Conservation (phyloP, 306 rosid genomes). For the Pyrus bretschneideri region DNA sequence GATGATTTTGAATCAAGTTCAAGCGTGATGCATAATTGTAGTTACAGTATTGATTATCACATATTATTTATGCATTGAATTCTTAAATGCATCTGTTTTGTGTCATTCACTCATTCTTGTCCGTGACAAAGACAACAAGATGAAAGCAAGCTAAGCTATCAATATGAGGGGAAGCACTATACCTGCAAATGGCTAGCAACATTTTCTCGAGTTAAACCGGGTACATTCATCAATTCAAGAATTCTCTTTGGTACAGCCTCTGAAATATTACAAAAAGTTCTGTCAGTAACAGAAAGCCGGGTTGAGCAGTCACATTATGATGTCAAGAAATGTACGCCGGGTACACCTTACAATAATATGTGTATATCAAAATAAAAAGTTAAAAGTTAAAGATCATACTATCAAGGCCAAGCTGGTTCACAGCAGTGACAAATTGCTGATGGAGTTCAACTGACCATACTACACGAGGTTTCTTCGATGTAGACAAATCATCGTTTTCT, state of each 20-base stretch:
- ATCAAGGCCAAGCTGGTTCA: constrained; percentile 54
- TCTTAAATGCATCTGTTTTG: background rate
- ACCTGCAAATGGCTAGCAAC: constrained; percentile 85
- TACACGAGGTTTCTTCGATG: constrained; percentile 51
- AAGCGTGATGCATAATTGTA: background rate
- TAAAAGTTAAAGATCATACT: constrained; percentile 42
- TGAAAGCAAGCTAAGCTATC: background rate
- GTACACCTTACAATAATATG: background rate
- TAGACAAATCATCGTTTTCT: constrained; percentile 40
- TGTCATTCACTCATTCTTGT: background rate
- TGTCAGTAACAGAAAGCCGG: constrained; percentile 6
- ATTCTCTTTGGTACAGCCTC: constrained; percentile 72
- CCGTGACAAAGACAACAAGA: background rate
- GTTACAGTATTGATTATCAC: background rate
- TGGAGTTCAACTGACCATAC: constrained; percentile 59
- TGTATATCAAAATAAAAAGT: background rate
- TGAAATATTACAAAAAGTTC: constrained; percentile 26
- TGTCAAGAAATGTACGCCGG: background rate
- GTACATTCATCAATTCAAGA: constrained; percentile 55
- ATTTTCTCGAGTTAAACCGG: constrained; percentile 54
- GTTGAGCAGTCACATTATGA: background rate
- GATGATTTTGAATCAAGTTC: background rate
- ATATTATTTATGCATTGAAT: background rate
- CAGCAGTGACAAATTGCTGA: constrained; percentile 41
- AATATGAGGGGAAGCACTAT: background rate